Percentiles rank a stretch among this genome's conserved stretches.
Conservation (phyloP, 768 basidiomycete species). For the Mycena polygramma region DNA sequence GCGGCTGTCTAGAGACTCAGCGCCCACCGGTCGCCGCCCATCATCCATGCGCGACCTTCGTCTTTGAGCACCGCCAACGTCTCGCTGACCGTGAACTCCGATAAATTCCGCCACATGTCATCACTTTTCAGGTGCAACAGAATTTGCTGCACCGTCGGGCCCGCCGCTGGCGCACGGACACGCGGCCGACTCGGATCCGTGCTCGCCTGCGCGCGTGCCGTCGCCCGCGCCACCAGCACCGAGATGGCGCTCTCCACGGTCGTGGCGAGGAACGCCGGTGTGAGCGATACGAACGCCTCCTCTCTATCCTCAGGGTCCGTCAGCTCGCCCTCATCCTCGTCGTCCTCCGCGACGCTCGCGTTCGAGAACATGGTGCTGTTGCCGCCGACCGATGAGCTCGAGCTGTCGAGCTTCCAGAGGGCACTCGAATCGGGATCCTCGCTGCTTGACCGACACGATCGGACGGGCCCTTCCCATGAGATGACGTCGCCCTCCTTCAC, state of each 20-base stretch:
- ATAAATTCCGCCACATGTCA: constrained; percentile 34
- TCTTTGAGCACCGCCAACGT: constrained; percentile 20
- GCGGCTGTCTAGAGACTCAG: background rate
- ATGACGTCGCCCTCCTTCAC: constrained; percentile 81
- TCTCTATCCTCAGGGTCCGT: constrained; percentile 75
- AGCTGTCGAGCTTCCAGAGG: constrained; percentile 65
- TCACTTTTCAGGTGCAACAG: constrained; percentile 18
- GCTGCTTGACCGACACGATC: constrained; percentile 44
- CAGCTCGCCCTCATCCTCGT: constrained; percentile 59
- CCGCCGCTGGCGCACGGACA: background rate
- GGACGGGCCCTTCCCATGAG: constrained; percentile 76
- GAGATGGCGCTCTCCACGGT: constrained; percentile 62
- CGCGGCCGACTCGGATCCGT: background rate
- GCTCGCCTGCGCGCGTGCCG: background rate
- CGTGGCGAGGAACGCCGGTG: constrained; percentile 61
- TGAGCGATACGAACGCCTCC: constrained; percentile 77
- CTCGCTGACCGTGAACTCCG: constrained; percentile 27
- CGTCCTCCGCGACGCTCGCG: constrained; percentile 45
- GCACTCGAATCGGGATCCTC: constrained; percentile 43
- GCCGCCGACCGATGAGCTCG: constrained; percentile 42
- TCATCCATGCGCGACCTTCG: constrained; percentile 27
- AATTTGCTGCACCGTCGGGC: constrained; percentile 20
- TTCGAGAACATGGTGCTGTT: constrained; percentile 48
- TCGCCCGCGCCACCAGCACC: constrained; percentile 44
- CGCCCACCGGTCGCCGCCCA: constrained; percentile 22